Conservation (phyloP, 2,329 filamentous ascomycete species). For the Nakataea oryzae region DNA sequence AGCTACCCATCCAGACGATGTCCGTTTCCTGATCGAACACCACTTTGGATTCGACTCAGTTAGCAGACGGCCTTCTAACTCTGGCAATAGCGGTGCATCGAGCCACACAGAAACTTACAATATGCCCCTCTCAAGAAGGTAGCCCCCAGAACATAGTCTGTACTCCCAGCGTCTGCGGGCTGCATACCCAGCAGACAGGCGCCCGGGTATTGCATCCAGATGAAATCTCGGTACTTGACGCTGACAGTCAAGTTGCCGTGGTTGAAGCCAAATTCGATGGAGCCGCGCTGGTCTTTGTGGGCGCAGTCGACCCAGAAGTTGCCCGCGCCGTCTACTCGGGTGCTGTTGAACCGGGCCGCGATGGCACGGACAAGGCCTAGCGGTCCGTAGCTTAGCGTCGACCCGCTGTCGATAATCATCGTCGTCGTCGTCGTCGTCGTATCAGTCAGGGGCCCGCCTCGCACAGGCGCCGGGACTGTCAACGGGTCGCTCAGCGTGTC, state of each 20-base stretch:
- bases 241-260: constrained; percentile 27
- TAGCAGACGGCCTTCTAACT: background rate
- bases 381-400: constrained; percentile 52
- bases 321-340: constrained; percentile 12
- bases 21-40: constrained; percentile 27
- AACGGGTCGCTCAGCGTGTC: constrained; percentile 12
- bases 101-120: constrained; percentile 10
- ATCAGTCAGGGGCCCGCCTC: constrained; percentile 4
- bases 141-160: constrained; percentile 24
- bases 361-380: constrained; percentile 35
- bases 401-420: constrained; percentile 51
- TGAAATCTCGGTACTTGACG: constrained; percentile 33
- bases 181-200: constrained; percentile 25
- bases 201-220: constrained; percentile 20
- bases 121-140: constrained; percentile 27
- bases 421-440: constrained; percentile 16
- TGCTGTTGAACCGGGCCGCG: constrained; percentile 20
- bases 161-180: constrained; percentile 18
- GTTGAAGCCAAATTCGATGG: constrained; percentile 34
- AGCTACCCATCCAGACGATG: constrained; percentile 26
- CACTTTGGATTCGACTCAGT: constrained; percentile 17
- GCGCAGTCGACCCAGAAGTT: constrained; percentile 24
- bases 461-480: constrained; percentile 16
- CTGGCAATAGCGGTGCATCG: background rate
- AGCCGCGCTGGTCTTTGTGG: constrained; percentile 25